Evolutionary conservation across 805 yeast genomes (phyloP).

Genomic region (Schwanniomyces sp.): DNA sequence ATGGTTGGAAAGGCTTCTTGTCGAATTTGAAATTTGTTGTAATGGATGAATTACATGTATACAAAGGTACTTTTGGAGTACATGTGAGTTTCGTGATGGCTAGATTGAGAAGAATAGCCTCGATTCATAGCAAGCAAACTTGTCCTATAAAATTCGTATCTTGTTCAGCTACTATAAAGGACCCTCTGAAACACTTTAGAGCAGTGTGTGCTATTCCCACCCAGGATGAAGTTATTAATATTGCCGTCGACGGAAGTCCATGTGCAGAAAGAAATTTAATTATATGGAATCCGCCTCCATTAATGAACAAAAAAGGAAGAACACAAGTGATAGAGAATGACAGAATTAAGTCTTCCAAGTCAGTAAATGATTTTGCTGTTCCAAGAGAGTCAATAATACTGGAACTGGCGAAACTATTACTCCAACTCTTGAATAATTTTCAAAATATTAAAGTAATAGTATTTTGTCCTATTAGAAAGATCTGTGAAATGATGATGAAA

Average conservation of each 20-base stretch:
- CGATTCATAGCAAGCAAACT: conserved; percentile 21
- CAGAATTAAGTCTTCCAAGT: conserved; percentile 4
- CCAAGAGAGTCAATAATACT: conserved; percentile 66
- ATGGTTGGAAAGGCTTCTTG: conserved; percentile 69
- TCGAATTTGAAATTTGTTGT: conserved; percentile 67
- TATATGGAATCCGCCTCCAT: conserved; percentile 81
- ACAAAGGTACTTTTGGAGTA: conserved; percentile 88
- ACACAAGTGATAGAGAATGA: conserved; percentile 9
- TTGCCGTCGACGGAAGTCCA: conserved; percentile 86
- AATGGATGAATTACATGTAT: conserved; percentile 83
- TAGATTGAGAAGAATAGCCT: conserved; percentile 67
- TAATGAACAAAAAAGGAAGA: conserved; percentile 57
- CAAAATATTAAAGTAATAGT: conserved; percentile 77
- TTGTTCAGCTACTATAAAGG: conserved; percentile 89
- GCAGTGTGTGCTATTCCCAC: conserved; percentile 65
- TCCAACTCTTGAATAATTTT: conserved; percentile 55
- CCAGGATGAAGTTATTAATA: conserved; percentile 48
- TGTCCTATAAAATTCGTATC: conserved; percentile 74
- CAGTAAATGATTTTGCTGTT: conserved; percentile 13
- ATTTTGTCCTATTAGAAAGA: conserved; percentile 82
- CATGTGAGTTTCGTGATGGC: conserved; percentile 87
- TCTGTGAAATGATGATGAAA: conserved; percentile 85
- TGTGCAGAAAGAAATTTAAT: conserved; percentile 72
- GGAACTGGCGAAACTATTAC: conserved; percentile 74
- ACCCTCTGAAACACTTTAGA: conserved; percentile 72